A percentile compares a stretch with the other conserved stretches of the same genome.
phyloP scores from a whole-genome alignment of 768 basidiomycete species.

The Paxillus involutus region DNA sequence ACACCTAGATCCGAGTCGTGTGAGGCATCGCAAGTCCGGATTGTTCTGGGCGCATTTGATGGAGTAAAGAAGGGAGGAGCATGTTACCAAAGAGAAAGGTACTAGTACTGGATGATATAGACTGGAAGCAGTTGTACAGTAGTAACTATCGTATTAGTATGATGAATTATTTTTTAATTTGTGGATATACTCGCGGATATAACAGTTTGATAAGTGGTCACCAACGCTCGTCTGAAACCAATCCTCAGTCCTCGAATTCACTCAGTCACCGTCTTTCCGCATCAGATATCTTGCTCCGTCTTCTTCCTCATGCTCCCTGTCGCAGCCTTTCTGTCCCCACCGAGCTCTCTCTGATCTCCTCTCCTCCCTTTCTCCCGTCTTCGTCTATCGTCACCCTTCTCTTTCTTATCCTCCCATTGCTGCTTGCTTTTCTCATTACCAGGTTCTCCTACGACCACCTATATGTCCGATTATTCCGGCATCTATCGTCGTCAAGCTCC shows the following conservation, averaged over 20 bases:
- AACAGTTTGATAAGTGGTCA: background rate
- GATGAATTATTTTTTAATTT: too few species aligned
- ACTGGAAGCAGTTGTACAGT: too few species aligned
- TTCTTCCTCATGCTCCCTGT: slow-evolving; percentile 18
- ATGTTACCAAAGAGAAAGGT: background rate
- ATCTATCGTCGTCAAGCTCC: slow-evolving; percentile 54
- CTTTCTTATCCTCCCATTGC: slow-evolving; percentile 16
- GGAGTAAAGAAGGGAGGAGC: background rate
- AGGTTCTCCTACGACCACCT: slow-evolving; percentile 1
- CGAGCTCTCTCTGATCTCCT: slow-evolving; percentile 10
- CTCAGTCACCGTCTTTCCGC: slow-evolving; percentile 15
- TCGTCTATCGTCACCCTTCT: background rate
- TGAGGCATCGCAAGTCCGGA: background rate
- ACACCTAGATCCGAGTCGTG: background rate
- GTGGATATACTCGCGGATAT: too few species aligned
- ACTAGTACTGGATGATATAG: background rate
- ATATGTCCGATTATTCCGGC: slow-evolving; percentile 51
- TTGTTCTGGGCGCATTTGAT: slow-evolving; percentile 4
- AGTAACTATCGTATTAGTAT: too few species aligned
- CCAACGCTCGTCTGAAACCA: slow-evolving; percentile 6
- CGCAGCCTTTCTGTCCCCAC: slow-evolving; percentile 5
- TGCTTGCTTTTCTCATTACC: background rate
- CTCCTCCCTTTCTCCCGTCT: background rate
- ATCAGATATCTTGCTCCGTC: slow-evolving; percentile 10
- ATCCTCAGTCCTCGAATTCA: slow-evolving; percentile 9